Evolutionary conservation across 1,139 yeast genomes (phyloP).

Genomic region (Keqinozyma sinolaborantium): DNA sequence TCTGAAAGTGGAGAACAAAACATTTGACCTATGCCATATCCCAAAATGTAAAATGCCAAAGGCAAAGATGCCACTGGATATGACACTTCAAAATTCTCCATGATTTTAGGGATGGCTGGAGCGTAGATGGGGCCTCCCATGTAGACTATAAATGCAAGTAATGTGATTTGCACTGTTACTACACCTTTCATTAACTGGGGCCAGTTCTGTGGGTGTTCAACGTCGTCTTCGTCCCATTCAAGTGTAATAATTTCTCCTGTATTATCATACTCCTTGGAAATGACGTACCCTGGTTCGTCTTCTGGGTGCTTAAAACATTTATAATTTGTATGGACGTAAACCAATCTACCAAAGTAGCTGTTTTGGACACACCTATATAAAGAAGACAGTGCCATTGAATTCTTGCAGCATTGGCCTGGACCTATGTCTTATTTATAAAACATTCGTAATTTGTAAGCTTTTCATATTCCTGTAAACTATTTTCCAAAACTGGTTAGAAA

Average conservation of each 20-base stretch:
- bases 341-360: conserved; percentile 31
- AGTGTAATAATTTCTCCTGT: too few species aligned
- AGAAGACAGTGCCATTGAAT: too few species aligned
- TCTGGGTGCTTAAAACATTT: conserved; percentile 27
- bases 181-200: conserved; percentile 16
- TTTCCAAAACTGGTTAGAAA: too few species aligned
- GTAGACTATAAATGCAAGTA: conserved; percentile 24
- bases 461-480: too few species aligned
- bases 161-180: conserved; percentile 16
- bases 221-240: conserved; percentile 25
- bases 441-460: too few species aligned
- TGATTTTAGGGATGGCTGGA: conserved; percentile 30
- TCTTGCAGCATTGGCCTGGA: too few species aligned
- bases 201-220: conserved; percentile 31
- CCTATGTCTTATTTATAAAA: too few species aligned
- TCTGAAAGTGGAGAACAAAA: conserved; percentile 55
- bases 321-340: conserved; percentile 29
- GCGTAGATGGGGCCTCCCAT: conserved; percentile 28
- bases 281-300: conserved; percentile 26
- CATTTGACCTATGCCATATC: conserved; percentile 58
- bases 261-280: conserved; percentile 34
- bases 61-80: conserved; percentile 44
- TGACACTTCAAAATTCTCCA: conserved; percentile 37
- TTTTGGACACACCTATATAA: too few species aligned
- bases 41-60: conserved; percentile 38